These are phyloP conservation scores for Populus tomentosa DNA, from an alignment of 441 rosid genomes.

Conservation along the genomic window DNA sequence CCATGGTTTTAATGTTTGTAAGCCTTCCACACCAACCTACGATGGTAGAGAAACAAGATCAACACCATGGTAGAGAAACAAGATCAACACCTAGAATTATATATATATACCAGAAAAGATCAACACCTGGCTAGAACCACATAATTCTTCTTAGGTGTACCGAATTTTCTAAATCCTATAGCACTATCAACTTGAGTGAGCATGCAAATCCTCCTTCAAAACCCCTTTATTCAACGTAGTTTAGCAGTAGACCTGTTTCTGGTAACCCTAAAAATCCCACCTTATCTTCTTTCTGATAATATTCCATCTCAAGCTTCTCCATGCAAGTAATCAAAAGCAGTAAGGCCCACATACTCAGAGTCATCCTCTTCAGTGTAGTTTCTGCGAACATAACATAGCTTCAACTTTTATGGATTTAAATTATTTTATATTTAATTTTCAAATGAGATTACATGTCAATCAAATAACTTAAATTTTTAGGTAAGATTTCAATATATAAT, in stretches of 20 bases:
- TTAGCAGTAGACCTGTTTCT: slow-evolving; percentile 12
- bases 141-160: slow-evolving; percentile 25
- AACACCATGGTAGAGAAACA: slow-evolving; percentile 1
- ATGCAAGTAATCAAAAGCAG: slow-evolving; percentile 9
- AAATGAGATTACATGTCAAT: too few species aligned
- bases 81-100: not conserved
- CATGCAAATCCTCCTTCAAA: slow-evolving; percentile 56
- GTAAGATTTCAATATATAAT: too few species aligned
- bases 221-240: slow-evolving; percentile 51
- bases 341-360: slow-evolving; percentile 21
- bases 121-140: slow-evolving; percentile 35
- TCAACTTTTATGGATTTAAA: accelerated
- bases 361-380: slow-evolving; percentile 43
- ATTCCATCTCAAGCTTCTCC: slow-evolving; percentile 24
- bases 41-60: slow-evolving; percentile 17
- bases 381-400: not conserved
- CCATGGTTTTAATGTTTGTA: slow-evolving; percentile 78
- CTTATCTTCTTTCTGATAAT: slow-evolving; percentile 36
- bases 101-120: slow-evolving; percentile 4
- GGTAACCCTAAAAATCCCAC: not conserved
- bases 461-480: too few species aligned
- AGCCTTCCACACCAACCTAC: slow-evolving; percentile 79
- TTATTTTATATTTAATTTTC: too few species aligned
- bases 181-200: slow-evolving; percentile 34
- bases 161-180: slow-evolving; percentile 27